Evolutionary conservation across 345 rosid species (phyloP).

Genomic region (Acer campestre): DNA sequence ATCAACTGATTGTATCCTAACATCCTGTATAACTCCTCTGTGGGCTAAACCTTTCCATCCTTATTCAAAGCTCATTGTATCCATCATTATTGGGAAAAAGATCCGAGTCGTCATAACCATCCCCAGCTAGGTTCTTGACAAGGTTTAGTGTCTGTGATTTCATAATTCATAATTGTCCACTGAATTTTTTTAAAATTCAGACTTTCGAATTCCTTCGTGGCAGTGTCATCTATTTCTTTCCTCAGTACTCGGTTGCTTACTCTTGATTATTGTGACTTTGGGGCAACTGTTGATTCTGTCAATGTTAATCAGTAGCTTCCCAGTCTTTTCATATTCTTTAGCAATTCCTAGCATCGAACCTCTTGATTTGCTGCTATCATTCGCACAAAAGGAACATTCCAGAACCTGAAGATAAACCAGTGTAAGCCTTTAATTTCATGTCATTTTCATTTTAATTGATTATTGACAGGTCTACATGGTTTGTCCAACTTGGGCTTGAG

Average conservation of each 20-base stretch:
- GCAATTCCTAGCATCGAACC: slow-evolving; percentile 11
- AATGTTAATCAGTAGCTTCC: not conserved
- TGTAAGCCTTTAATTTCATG: slow-evolving; percentile 38
- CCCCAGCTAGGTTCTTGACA: not conserved
- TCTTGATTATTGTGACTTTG: not conserved
- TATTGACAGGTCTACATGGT: slow-evolving; percentile 55
- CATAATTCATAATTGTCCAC: not conserved
- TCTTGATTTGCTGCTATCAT: slow-evolving; percentile 16
- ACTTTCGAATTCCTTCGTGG: not conserved
- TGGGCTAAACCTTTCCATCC: slow-evolving; percentile 10
- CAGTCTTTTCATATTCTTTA: slow-evolving; percentile 3
- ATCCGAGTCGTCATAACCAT: not conserved
- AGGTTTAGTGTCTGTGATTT: slow-evolving; percentile 13
- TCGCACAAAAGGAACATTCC: slow-evolving; percentile 22
- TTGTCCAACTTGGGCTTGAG: slow-evolving; percentile 59
- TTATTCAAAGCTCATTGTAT: not conserved
- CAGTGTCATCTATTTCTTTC: not conserved
- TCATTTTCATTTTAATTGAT: slow-evolving; percentile 41
- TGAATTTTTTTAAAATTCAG: not conserved
- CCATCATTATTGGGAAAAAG: not conserved
- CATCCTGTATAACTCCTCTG: not conserved
- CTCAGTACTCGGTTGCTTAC: not conserved
- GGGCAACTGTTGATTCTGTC: not conserved
- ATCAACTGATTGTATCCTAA: not conserved
- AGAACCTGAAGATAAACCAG: slow-evolving; percentile 34